These are phyloP conservation scores for Trypanosomatidae sp. DNA, from an alignment of 208 protist species.

Conservation along the genomic window DNA sequence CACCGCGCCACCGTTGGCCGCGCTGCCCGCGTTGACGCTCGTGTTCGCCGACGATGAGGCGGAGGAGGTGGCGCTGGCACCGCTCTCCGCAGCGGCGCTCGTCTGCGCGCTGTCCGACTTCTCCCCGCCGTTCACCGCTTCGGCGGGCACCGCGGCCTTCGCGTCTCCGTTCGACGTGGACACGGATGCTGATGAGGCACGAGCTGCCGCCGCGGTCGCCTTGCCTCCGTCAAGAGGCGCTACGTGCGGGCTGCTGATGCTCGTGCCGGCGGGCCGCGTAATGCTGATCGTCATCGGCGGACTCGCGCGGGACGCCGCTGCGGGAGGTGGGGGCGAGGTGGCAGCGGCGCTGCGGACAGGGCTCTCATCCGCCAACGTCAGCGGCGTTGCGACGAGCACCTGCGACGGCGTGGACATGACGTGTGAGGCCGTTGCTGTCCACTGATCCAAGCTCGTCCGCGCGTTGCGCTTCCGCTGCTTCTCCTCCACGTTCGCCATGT, in stretches of 20 bases:
- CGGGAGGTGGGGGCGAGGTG: conserved; percentile 5
- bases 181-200: no score
- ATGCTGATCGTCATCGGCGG: conserved; percentile 21
- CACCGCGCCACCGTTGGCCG: background rate
- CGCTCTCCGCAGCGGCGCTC: no score
- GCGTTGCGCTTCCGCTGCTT: conserved; percentile 34
- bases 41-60: no score
- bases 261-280: conserved; percentile 8
- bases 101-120: no score
- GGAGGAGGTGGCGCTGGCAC: no score
- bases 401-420: conserved; percentile 13
- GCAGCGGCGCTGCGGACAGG: no score
- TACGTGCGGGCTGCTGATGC: background rate
- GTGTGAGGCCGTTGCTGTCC: conserved; percentile 11
- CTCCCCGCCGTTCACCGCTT: no score
- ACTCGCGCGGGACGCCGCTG: conserved; percentile 1
- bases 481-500: conserved; percentile 36
- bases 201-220: no score
- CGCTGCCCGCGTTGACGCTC: no score
- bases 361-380: conserved; percentile 17
- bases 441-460: conserved; percentile 26
- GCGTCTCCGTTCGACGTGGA: no score
- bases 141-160: no score
- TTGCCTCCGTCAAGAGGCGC: no score
- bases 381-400: conserved; percentile 4